These are phyloP conservation scores for Chaetomium strumarium DNA, from an alignment of 2,329 filamentous ascomycete genomes.

Conservation along the genomic window DNA sequence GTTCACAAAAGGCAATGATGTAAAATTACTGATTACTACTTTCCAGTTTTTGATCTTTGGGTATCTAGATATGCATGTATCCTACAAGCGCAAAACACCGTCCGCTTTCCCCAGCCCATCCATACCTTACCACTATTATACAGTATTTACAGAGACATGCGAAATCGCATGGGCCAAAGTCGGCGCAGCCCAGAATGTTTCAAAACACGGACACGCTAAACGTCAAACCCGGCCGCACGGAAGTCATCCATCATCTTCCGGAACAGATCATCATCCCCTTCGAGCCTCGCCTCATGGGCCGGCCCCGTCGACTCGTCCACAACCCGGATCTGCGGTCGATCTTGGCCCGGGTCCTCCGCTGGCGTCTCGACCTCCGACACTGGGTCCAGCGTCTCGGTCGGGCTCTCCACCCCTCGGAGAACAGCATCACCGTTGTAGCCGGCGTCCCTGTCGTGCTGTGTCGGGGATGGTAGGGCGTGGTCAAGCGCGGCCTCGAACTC, in stretches of 20 bases:
- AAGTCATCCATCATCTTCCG: slow-evolving; percentile 18
- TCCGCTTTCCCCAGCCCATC: not conserved
- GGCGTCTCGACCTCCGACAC: slow-evolving; percentile 25
- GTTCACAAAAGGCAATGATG: not conserved
- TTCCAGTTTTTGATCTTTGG: slow-evolving; percentile 6
- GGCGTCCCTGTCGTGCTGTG: not conserved
- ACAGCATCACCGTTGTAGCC: not conserved
- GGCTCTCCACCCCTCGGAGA: slow-evolving; percentile 20
- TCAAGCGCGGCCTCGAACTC: too few species aligned
- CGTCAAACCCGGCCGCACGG: slow-evolving; percentile 15
- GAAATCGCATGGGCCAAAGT: not conserved
- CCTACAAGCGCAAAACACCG: not conserved
- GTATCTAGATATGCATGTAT: slow-evolving; percentile 6
- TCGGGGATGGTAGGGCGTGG: too few species aligned
- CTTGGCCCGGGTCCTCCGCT: slow-evolving; percentile 1
- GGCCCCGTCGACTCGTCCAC: not conserved
- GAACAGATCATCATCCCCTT: slow-evolving; percentile 11
- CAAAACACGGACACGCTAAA: not conserved
- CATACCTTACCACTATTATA: not conserved
- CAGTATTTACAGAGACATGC: not conserved
- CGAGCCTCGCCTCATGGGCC: not conserved
- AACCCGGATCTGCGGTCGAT: not conserved
- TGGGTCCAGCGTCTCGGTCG: slow-evolving; percentile 23
- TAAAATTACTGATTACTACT: too few species aligned
- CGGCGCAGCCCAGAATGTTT: not conserved